Percentiles rank a stretch among this genome's conserved stretches.
Evolutionary conservation across 148 eudicot species (phyloP).

Genomic region (Cornus controversa): DNA sequence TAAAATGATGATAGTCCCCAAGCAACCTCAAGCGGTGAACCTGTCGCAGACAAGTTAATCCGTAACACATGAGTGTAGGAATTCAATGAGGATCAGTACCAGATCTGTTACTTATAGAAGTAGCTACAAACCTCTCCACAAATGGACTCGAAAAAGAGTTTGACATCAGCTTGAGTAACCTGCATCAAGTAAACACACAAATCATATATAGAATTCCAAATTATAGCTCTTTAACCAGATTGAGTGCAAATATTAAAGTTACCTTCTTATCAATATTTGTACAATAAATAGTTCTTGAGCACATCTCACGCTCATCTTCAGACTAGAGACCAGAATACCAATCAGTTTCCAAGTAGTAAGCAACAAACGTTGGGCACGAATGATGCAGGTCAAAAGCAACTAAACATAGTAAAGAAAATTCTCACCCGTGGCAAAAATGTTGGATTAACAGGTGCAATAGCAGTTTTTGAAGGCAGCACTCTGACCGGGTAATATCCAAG

Average conservation of each 20-base stretch:
- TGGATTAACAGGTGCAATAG: constrained; percentile 85
- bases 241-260: neutral
- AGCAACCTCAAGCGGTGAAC: constrained; percentile 51
- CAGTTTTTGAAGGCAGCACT: constrained; percentile 82
- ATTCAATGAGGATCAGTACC: neutral
- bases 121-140: constrained; percentile 52
- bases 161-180: constrained; percentile 57
- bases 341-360: constrained; percentile 9
- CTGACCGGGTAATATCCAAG: constrained; percentile 76
- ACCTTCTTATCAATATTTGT: constrained; percentile 85
- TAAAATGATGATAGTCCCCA: constrained; percentile 43
- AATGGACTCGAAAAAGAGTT: constrained; percentile 50
- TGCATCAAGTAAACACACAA: constrained; percentile 12
- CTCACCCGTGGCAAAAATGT: constrained; percentile 73
- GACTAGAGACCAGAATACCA: constrained; percentile 46
- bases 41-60: constrained; percentile 6
- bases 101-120: neutral
- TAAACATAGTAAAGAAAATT: neutral
- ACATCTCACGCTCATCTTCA: constrained; percentile 84
- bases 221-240: neutral
- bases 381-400: neutral
- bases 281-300: constrained; percentile 83
- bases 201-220: neutral
- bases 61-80: neutral
- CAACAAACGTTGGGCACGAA: constrained; percentile 6